Evolutionary conservation across 2,329 filamentous ascomycete genomes (phyloP).

Genomic region (Verticillium nonalfalfae): DNA sequence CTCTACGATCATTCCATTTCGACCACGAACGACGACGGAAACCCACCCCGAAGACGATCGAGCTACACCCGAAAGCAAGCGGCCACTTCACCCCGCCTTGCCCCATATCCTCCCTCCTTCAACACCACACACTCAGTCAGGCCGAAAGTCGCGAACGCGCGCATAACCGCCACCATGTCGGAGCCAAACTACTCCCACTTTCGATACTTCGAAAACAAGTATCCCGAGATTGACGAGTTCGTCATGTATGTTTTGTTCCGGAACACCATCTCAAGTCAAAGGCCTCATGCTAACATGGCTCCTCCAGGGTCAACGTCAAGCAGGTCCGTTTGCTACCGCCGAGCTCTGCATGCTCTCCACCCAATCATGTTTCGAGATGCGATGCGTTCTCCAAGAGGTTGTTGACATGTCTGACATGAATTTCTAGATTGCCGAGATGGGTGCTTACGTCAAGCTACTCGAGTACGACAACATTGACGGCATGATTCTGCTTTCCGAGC

Average conservation of each 20-base stretch:
- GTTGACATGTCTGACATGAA: constrained; percentile 10
- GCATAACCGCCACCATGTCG: constrained; percentile 66
- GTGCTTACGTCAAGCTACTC: constrained; percentile 97
- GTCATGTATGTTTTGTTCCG: constrained; percentile 58
- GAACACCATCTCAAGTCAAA: neutral
- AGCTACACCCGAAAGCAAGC: constrained; percentile 8
- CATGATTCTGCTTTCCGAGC: constrained; percentile 98
- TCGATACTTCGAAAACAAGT: constrained; percentile 97
- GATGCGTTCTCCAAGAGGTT: neutral
- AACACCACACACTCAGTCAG: constrained; percentile 9
- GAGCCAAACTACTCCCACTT: constrained; percentile 69
- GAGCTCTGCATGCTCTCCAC: neutral
- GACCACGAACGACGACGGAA: neutral
- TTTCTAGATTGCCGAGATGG: constrained; percentile 93
- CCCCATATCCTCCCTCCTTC: constrained; percentile 15
- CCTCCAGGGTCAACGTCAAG: constrained; percentile 76
- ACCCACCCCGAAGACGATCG: constrained; percentile 3
- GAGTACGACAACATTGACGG: constrained; percentile 99
- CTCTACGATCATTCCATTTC: neutral
- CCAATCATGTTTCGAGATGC: neutral
- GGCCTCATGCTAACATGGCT: neutral
- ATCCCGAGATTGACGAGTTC: constrained; percentile 97
- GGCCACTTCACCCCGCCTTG: constrained; percentile 20
- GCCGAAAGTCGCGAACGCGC: constrained; percentile 9
- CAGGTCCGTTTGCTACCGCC: constrained; percentile 54